A percentile compares a stretch with the other conserved stretches of the same genome.
phyloP scores from a whole-genome alignment of 2,329 filamentous ascomycete genomes.

The Fusarium sarcochroum region DNA sequence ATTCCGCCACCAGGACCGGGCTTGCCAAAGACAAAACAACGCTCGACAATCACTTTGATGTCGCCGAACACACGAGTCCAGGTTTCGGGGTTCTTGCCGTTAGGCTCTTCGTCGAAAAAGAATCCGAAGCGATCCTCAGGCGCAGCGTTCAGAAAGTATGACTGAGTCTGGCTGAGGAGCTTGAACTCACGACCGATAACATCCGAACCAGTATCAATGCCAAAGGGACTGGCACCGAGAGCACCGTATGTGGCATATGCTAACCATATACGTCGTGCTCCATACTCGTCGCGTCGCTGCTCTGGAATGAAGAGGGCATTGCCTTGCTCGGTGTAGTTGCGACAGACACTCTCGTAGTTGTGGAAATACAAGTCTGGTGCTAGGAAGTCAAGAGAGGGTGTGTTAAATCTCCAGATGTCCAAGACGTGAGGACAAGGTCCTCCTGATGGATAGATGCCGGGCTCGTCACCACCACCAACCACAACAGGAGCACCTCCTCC shows the following conservation, averaged over 20 bases:
- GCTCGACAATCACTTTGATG: conserved; percentile 55
- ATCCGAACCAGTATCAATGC: conserved; percentile 55
- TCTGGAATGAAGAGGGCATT: conserved; percentile 67
- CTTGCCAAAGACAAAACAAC: conserved; percentile 59
- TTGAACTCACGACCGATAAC: conserved; percentile 50
- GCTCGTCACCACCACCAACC: conserved; percentile 53
- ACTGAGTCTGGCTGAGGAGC: conserved; percentile 49
- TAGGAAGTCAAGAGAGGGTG: conserved; percentile 60
- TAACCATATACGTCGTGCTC: conserved; percentile 58
- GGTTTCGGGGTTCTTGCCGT: conserved; percentile 42
- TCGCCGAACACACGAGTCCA: conserved; percentile 52
- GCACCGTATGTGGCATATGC: conserved; percentile 58
- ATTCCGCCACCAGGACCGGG: conserved; percentile 56
- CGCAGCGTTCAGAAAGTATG: conserved; percentile 48
- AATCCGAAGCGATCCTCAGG: conserved; percentile 55
- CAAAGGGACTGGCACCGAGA: conserved; percentile 58
- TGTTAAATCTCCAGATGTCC: conserved; percentile 58
- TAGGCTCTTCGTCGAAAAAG: conserved; percentile 54
- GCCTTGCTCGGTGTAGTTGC: conserved; percentile 58
- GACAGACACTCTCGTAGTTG: conserved; percentile 61
- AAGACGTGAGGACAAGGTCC: conserved; percentile 53
- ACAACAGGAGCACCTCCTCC: conserved; percentile 51
- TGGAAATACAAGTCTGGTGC: conserved; percentile 65
- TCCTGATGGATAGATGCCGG: conserved; percentile 57
- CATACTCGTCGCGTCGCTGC: conserved; percentile 63